phyloP scores from a whole-genome alignment of 345 rosid genomes.

The Eucalyptus camaldulensis region DNA sequence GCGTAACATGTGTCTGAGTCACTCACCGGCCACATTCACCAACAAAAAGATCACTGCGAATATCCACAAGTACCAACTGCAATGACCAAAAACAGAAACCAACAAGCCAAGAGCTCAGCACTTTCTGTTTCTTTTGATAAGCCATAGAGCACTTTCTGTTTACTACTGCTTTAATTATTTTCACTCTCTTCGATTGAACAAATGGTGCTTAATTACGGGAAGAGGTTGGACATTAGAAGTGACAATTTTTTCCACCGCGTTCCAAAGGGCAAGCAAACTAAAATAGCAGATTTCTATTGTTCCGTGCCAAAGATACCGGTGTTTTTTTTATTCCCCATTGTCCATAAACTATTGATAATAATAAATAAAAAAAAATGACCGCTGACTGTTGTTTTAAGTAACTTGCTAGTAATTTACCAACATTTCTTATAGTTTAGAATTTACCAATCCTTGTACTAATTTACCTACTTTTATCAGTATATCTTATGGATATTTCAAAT shows the following conservation, averaged over 20 bases:
- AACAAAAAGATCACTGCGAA: constrained; percentile 65
- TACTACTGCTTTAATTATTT: neutral
- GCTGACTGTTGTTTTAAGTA: neutral
- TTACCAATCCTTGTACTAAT: neutral
- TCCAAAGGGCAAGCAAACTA: neutral
- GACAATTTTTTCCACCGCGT: neutral
- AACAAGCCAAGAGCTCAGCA: neutral
- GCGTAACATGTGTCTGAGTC: neutral
- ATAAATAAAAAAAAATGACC: neutral
- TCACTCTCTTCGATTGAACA: neutral
- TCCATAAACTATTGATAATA: too few species aligned
- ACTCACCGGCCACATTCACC: constrained; percentile 52
- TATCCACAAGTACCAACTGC: constrained; percentile 93
- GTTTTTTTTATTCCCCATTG: too few species aligned
- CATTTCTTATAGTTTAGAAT: neutral
- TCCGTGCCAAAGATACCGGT: neutral
- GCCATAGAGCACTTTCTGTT: too few species aligned
- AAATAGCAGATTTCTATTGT: neutral
- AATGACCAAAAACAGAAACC: neutral
- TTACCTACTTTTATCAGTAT: neutral
- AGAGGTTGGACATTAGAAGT: neutral
- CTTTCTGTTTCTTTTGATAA: neutral
- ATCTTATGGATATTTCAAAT: neutral
- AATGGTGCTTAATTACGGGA: neutral
- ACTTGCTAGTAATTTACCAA: neutral